phyloP scores from a whole-genome alignment of 352 stramenopile species.

The Plasmopara muralis region DNA sequence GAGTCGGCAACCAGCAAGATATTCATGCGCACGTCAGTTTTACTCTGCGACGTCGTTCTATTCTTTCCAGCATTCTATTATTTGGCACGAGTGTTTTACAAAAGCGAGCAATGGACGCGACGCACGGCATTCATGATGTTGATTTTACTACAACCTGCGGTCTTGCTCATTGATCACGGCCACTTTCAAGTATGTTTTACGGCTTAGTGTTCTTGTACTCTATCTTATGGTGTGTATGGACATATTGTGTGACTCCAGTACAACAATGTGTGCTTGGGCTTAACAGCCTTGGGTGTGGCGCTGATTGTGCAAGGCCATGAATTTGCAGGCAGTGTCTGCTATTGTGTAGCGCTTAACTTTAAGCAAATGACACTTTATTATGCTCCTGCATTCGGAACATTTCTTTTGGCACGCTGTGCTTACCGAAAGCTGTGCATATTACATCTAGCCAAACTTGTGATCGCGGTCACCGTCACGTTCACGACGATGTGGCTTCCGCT shows the following conservation, averaged over 20 bases:
- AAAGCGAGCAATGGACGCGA: slow-evolving; percentile 43
- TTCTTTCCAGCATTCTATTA: slow-evolving; percentile 71
- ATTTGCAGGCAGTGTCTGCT: slow-evolving; percentile 79
- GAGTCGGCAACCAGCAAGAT: slow-evolving; percentile 80
- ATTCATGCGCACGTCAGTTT: slow-evolving; percentile 91
- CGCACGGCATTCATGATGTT: slow-evolving; percentile 55
- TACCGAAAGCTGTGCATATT: slow-evolving; percentile 44
- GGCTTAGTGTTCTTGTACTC: background rate
- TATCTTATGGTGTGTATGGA: slow-evolving; percentile 2
- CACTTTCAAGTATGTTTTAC: slow-evolving; percentile 90
- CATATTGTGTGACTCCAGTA: slow-evolving; percentile 57
- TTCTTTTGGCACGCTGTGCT: slow-evolving; percentile 86
- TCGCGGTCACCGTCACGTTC: slow-evolving; percentile 89
- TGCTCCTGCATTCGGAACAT: slow-evolving; percentile 90
- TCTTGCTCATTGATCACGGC: slow-evolving; percentile 97
- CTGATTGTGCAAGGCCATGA: slow-evolving; percentile 73
- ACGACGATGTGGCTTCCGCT: slow-evolving; percentile 89
- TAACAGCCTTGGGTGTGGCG: slow-evolving; percentile 60
- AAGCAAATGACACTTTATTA: slow-evolving; percentile 99
- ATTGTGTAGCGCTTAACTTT: slow-evolving; percentile 94
- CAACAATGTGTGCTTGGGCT: slow-evolving; percentile 97
- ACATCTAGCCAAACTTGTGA: slow-evolving; percentile 61
- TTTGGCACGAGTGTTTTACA: slow-evolving; percentile 42
- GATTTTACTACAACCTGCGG: slow-evolving; percentile 78
- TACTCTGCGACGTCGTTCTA: slow-evolving; percentile 90